A percentile compares a stretch with the other conserved stretches of the same genome.
phyloP scores from a whole-genome alignment of 2,329 filamentous ascomycete species.

The Orbilia quercus region DNA sequence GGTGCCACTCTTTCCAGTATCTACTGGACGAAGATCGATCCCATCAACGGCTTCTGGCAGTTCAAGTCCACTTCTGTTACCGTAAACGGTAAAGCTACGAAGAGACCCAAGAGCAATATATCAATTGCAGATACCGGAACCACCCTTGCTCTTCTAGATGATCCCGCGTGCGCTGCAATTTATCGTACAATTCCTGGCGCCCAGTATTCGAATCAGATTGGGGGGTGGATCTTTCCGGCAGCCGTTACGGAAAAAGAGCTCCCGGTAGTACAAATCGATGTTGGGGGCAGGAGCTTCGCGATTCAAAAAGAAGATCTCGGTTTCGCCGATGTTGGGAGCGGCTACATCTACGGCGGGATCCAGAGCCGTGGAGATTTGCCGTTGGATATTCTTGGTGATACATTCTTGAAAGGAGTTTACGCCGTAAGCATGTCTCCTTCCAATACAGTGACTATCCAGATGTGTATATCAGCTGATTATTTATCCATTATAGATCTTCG shows the following conservation, averaged over 20 bases:
- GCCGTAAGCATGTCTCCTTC: constrained; percentile 65
- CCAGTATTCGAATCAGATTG: constrained; percentile 68
- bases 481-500: constrained; percentile 68
- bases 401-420: constrained; percentile 74
- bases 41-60: constrained; percentile 75
- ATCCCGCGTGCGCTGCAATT: constrained; percentile 71
- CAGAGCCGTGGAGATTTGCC: constrained; percentile 71
- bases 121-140: constrained; percentile 80
- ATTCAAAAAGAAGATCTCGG: constrained; percentile 73
- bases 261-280: constrained; percentile 72
- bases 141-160: constrained; percentile 74
- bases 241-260: constrained; percentile 67
- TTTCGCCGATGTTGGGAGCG: constrained; percentile 69
- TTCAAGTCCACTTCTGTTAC: constrained; percentile 70
- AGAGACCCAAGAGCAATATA: constrained; percentile 68
- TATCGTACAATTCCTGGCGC: constrained; percentile 74
- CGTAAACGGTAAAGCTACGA: constrained; percentile 69
- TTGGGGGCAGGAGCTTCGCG: constrained; percentile 71
- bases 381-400: constrained; percentile 74
- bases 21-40: constrained; percentile 73
- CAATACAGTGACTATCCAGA: too few species aligned
- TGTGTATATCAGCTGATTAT: neutral
- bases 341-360: constrained; percentile 73
- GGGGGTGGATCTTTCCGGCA: constrained; percentile 74
- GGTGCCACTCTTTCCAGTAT: constrained; percentile 66